These are phyloP conservation scores for Umbelopsis sp. DNA, from an alignment of 371 early-diverging fungal genomes.

Conservation along the genomic window DNA sequence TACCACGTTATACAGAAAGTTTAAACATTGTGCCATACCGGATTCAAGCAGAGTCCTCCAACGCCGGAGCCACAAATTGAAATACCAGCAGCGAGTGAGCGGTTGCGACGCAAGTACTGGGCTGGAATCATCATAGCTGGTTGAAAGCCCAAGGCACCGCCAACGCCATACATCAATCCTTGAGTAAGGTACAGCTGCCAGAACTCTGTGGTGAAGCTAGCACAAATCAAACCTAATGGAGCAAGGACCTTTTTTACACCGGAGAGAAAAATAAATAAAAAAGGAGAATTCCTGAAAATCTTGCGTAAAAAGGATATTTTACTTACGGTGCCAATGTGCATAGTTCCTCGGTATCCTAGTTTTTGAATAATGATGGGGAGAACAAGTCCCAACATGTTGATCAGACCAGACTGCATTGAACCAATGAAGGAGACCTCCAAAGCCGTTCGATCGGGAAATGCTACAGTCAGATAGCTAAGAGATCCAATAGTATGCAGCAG, in stretches of 20 bases:
- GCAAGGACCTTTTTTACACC: constrained; percentile 3
- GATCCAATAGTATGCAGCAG: background rate
- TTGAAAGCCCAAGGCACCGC: constrained; percentile 48
- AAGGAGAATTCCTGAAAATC: too few relatives aligned
- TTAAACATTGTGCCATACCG: constrained; percentile 25
- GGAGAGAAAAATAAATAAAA: background rate
- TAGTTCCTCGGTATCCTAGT: background rate
- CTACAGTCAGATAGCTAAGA: background rate
- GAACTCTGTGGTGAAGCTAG: constrained; percentile 43
- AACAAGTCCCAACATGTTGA: background rate
- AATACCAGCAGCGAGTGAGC: constrained; percentile 67
- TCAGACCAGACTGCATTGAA: constrained; percentile 8
- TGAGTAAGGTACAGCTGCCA: constrained; percentile 51
- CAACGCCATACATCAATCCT: constrained; percentile 45
- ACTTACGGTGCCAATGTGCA: constrained; percentile 1
- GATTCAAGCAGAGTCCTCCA: constrained; percentile 61
- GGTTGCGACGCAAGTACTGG: constrained; percentile 59
- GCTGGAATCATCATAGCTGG: constrained; percentile 40
- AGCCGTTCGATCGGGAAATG: background rate
- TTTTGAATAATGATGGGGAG: constrained; percentile 2
- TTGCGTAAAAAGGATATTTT: background rate
- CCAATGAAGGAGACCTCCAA: background rate
- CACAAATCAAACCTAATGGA: constrained; percentile 38
- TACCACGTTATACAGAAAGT: background rate
- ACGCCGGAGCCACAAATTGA: constrained; percentile 66